Conservation (phyloP, 305 asterid genomes). For the Solanum hybrid region DNA sequence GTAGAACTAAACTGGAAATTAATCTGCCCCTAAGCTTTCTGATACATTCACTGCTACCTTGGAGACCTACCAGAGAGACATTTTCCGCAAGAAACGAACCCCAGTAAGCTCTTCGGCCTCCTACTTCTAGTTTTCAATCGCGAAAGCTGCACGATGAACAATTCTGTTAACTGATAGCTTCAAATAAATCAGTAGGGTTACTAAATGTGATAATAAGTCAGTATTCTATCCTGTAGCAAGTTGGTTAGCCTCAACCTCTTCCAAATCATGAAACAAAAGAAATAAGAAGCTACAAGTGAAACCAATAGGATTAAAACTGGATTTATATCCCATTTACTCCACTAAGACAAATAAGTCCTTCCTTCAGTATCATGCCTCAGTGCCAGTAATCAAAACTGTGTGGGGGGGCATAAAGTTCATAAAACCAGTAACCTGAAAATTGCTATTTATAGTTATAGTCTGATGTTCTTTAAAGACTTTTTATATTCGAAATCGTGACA, state of each 20-base stretch:
- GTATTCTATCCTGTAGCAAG: background rate
- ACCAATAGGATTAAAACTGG: background rate
- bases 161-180: background rate
- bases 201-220: background rate
- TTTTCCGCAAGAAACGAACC: conserved; percentile 68
- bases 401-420: background rate
- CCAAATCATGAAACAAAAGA: background rate
- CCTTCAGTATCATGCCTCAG: background rate
- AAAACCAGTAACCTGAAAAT: background rate
- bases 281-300: background rate
- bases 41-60: conserved; percentile 27
- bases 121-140: conserved; percentile 61
- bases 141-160: conserved; percentile 47
- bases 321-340: background rate
- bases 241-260: background rate
- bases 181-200: background rate
- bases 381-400: background rate
- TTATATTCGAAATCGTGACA: background rate
- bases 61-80: conserved; percentile 67
- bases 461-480: background rate
- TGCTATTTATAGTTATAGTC: background rate
- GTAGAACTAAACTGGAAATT: conserved; percentile 14
- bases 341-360: background rate
- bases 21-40: background rate
- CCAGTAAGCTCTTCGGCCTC: conserved; percentile 56